Percentiles rank a stretch among this genome's conserved stretches.
Conservation (phyloP, 345 rosid species). For the Eucalyptus polybractea region DNA sequence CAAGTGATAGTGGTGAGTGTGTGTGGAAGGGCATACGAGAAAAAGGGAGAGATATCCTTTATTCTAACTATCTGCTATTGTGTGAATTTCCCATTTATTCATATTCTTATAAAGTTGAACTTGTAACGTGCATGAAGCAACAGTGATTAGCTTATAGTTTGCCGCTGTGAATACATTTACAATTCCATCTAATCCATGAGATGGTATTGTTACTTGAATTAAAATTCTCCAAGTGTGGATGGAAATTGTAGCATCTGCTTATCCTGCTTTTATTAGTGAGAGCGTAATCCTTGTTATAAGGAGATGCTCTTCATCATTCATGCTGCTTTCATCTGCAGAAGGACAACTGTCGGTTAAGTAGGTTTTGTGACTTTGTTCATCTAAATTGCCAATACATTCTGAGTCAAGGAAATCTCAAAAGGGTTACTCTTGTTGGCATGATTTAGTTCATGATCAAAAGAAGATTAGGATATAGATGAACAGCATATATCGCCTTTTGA, state of each 20-base stretch:
- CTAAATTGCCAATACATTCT: not conserved
- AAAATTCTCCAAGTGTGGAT: not conserved
- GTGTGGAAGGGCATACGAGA: not conserved
- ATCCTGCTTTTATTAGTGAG: not conserved
- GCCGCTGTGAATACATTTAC: not conserved
- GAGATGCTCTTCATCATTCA: not conserved
- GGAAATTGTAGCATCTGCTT: not conserved
- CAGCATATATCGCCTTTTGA: not conserved
- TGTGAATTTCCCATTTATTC: not conserved
- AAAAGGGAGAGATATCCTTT: not conserved
- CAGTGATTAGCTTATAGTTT: not conserved
- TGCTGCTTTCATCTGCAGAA: not conserved
- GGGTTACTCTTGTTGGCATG: not conserved
- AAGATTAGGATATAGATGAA: not conserved
- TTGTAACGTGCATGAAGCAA: not conserved
- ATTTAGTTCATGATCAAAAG: not conserved
- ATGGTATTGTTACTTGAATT: not conserved
- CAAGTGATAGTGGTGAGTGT: constrained; percentile 31
- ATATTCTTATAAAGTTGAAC: not conserved
- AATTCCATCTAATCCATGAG: not conserved
- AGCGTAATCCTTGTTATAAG: not conserved
- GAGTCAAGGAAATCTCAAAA: not conserved
- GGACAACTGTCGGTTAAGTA: not conserved
- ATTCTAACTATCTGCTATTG: not conserved
- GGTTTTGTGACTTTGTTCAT: not conserved